These are phyloP conservation scores for Hirschfeldia incana DNA, from an alignment of 345 rosid genomes.

Conservation along the genomic window DNA sequence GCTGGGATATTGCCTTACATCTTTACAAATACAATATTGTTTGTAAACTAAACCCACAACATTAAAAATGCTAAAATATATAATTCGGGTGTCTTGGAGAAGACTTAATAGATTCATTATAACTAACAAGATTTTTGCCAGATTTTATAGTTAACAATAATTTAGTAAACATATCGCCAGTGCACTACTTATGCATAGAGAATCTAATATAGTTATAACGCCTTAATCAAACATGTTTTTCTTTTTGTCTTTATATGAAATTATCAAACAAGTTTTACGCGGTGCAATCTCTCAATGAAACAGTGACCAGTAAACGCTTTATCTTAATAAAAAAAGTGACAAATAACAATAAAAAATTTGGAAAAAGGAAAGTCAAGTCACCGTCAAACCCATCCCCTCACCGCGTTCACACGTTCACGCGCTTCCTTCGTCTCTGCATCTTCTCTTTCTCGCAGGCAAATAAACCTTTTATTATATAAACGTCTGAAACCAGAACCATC, in stretches of 20 bases:
- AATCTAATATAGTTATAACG: constrained; percentile 13
- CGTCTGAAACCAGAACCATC: constrained; percentile 23
- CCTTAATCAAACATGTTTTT: constrained; percentile 20
- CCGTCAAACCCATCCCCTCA: constrained; percentile 45
- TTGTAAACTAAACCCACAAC: neutral
- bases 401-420: constrained; percentile 64
- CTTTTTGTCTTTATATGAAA: neutral
- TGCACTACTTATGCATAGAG: neutral
- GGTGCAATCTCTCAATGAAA: constrained; percentile 36
- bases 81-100: neutral
- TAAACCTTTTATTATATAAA: constrained; percentile 32
- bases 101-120: neutral
- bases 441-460: constrained; percentile 19
- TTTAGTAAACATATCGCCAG: neutral
- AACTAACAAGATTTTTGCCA: neutral
- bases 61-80: neutral
- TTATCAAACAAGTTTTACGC: constrained; percentile 37
- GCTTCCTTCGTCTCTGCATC: constrained; percentile 43
- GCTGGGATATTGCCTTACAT: neutral
- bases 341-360: neutral
- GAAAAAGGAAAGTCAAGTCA: constrained; percentile 50
- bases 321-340: neutral
- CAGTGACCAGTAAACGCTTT: constrained; percentile 34
- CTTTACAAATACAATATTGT: neutral
- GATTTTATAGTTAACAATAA: neutral